These are phyloP conservation scores for Incumbomyces lentus DNA, from an alignment of 2,329 filamentous ascomycete genomes.

Conservation along the genomic window DNA sequence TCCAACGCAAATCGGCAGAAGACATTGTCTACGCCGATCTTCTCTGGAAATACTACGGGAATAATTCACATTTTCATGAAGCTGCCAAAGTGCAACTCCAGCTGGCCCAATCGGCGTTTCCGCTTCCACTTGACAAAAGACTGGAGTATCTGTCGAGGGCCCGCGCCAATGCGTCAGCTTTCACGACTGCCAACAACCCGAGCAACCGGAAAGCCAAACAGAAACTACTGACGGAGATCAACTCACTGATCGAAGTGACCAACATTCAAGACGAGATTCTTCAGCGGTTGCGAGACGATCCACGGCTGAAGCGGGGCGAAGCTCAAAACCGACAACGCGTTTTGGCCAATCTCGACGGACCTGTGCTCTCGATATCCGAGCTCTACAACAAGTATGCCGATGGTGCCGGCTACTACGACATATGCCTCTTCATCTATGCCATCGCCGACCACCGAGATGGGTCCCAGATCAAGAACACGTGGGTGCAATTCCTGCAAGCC, in stretches of 20 bases:
- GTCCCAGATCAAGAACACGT: constrained; percentile 72
- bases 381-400: constrained; percentile 92
- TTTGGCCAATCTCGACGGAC: constrained; percentile 60
- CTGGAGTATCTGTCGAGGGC: constrained; percentile 85
- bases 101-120: constrained; percentile 73
- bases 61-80: constrained; percentile 71
- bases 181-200: constrained; percentile 64
- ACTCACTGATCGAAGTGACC: constrained; percentile 78
- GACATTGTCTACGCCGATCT: constrained; percentile 76
- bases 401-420: constrained; percentile 82
- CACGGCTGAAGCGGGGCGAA: constrained; percentile 51
- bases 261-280: constrained; percentile 91
- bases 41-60: constrained; percentile 84
- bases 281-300: constrained; percentile 63
- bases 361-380: constrained; percentile 65
- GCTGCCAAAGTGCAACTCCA: constrained; percentile 78
- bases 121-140: constrained; percentile 67
- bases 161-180: constrained; percentile 82
- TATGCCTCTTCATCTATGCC: constrained; percentile 87
- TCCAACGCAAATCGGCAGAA: constrained; percentile 62
- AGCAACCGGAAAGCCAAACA: constrained; percentile 73
- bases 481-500: constrained; percentile 69
- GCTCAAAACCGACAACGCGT: constrained; percentile 49
- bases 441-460: constrained; percentile 83
- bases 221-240: constrained; percentile 71